phyloP scores from a whole-genome alignment of 768 basidiomycete genomes.

The Dendrothele bispora region DNA sequence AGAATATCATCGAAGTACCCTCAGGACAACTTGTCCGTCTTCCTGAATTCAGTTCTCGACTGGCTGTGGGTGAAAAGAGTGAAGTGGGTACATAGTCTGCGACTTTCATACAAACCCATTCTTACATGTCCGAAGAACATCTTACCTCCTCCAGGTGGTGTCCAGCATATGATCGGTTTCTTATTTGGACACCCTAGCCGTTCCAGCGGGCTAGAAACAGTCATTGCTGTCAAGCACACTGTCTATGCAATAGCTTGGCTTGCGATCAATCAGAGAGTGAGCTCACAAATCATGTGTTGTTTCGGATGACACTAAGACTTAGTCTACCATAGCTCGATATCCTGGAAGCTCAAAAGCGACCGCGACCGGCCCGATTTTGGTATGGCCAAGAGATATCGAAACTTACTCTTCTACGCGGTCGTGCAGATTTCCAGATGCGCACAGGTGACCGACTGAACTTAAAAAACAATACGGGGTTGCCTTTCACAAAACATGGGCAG shows the following conservation, averaged over 20 bases:
- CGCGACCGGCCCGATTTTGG: constrained; percentile 79
- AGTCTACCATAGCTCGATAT: constrained; percentile 53
- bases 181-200: constrained; percentile 41
- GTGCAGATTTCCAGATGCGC: constrained; percentile 62
- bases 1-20: constrained; percentile 72
- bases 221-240: constrained; percentile 72
- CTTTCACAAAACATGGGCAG: constrained; percentile 60
- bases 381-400: constrained; percentile 59
- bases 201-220: constrained; percentile 53
- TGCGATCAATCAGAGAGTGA: constrained; percentile 82
- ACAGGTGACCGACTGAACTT: constrained; percentile 73
- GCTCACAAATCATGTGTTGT: constrained; percentile 19
- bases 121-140: constrained; percentile 50
- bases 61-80: constrained; percentile 75
- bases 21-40: constrained; percentile 65
- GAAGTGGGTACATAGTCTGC: constrained; percentile 43
- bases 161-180: constrained; percentile 46
- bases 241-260: constrained; percentile 85
- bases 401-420: constrained; percentile 61
- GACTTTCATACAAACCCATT: background rate
- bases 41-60: constrained; percentile 74
- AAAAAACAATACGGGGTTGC: constrained; percentile 47
- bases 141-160: constrained; percentile 49
- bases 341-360: constrained; percentile 50
- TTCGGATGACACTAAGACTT: constrained; percentile 5